A percentile compares a stretch with the other conserved stretches of the same genome.
These are phyloP conservation scores for Zalaria obscura DNA, from an alignment of 2,329 filamentous ascomycete species.

Conservation along the genomic window DNA sequence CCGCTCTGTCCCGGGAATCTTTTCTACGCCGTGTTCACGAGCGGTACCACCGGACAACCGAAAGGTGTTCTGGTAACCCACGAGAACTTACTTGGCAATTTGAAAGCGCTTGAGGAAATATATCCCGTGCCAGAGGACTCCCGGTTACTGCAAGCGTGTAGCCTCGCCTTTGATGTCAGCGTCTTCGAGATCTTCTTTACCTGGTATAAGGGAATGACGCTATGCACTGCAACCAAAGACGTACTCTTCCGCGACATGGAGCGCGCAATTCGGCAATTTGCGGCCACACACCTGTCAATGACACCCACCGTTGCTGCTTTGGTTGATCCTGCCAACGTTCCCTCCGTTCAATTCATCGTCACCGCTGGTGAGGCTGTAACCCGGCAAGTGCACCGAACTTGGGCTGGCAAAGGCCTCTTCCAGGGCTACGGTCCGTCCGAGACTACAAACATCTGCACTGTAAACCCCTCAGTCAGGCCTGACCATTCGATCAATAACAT, in stretches of 20 bases:
- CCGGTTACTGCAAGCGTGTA: constrained; percentile 68
- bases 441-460: constrained; percentile 76
- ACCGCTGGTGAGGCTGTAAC: constrained; percentile 73
- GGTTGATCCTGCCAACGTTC: constrained; percentile 54
- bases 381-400: constrained; percentile 51
- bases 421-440: constrained; percentile 79
- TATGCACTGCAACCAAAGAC: constrained; percentile 65
- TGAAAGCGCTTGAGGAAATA: constrained; percentile 48
- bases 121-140: constrained; percentile 46
- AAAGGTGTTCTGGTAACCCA: constrained; percentile 73
- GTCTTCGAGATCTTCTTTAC: constrained; percentile 85
- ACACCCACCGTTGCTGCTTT: constrained; percentile 74
- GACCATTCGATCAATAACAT: constrained; percentile 57
- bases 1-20: constrained; percentile 34
- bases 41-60: constrained; percentile 65
- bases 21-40: constrained; percentile 72
- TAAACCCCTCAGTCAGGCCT: constrained; percentile 44
- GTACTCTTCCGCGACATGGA: constrained; percentile 61
- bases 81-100: constrained; percentile 60
- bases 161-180: constrained; percentile 73
- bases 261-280: constrained; percentile 45
- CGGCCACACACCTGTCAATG: constrained; percentile 67
- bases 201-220: constrained; percentile 63
- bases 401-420: constrained; percentile 54
- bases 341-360: constrained; percentile 59